Conservation (phyloP, 164 flowering plant species). For the grape (Vitis vinifera) region ASM3070453v1 NC_081810.1:6530501-6531000, state of each 20-base stretch:
- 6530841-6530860: slow-evolving; percentile 38
- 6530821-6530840: slow-evolving; percentile 19
- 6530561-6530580: no score
- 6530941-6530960: slow-evolving; percentile 39
- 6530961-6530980: no score
- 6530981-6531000: no score
- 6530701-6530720: not conserved
- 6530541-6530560: no score
- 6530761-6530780: slow-evolving; percentile 33
- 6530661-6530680: no score
- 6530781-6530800: slow-evolving; percentile 18
- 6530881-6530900: slow-evolving; percentile 44
- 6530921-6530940: slow-evolving; percentile 34
- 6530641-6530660: no score
- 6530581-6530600: no score
- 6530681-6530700: no score
- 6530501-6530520: no score
- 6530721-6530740: slow-evolving; percentile 35
- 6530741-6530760: slow-evolving; percentile 53
- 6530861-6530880: slow-evolving; percentile 25
- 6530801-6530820: slow-evolving; percentile 11
- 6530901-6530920: slow-evolving; percentile 38
- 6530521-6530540: no score
- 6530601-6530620: no score
- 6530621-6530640: no score